These are phyloP conservation scores for Trichoderma arundinaceum DNA, from an alignment of 2,329 filamentous ascomycete genomes.

Conservation along the genomic window DNA sequence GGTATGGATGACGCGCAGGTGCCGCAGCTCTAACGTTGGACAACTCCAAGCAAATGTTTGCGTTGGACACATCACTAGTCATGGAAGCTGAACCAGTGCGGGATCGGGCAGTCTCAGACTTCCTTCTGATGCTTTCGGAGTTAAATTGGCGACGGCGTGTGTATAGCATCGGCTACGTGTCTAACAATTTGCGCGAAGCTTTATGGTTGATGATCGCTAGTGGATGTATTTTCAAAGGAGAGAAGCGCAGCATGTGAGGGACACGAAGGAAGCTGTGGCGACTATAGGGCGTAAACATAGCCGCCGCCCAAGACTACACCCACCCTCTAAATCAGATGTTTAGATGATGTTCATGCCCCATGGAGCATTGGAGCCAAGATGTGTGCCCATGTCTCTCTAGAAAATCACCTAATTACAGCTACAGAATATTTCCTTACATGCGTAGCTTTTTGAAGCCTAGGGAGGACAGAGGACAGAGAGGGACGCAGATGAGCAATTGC, in stretches of 20 bases:
- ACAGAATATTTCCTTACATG: not conserved
- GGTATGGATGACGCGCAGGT: constrained; percentile 10
- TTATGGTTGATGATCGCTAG: not conserved
- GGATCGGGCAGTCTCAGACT: constrained; percentile 7
- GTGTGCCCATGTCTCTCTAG: not conserved
- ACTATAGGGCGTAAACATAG: not conserved
- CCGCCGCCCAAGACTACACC: not conserved
- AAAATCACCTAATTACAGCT: not conserved
- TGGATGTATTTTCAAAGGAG: not conserved
- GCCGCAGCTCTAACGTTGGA: constrained; percentile 20
- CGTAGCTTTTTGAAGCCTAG: not conserved
- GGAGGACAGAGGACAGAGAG: not conserved
- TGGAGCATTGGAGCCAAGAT: constrained; percentile 8
- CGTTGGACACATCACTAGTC: not conserved
- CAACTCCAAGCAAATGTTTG: constrained; percentile 15
- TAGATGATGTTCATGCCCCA: not conserved
- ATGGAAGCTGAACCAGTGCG: constrained; percentile 8
- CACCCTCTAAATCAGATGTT: not conserved
- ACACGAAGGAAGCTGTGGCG: not conserved
- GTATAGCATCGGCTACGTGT: not conserved
- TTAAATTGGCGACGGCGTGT: not conserved
- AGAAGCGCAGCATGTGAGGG: not conserved
- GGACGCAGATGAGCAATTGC: not conserved
- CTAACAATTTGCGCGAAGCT: too few relatives aligned
- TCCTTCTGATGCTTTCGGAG: not conserved